Evolutionary conservation across 2,329 filamentous ascomycete species (phyloP).

Genomic region (Fusarium sacchari): DNA sequence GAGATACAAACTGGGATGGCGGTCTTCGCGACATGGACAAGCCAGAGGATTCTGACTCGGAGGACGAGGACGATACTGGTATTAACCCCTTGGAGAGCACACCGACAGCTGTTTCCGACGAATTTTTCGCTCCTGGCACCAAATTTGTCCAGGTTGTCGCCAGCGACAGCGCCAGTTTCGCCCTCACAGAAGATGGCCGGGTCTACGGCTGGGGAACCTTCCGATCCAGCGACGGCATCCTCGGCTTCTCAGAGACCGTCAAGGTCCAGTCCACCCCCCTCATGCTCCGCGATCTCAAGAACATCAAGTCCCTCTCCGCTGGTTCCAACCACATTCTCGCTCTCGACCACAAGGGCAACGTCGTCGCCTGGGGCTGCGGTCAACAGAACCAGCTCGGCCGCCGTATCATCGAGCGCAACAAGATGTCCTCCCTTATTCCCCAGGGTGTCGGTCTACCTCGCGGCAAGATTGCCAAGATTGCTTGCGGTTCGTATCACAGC

Average conservation of each 20-base stretch:
- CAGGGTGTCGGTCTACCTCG: conserved; percentile 67
- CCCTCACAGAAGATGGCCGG: conserved; percentile 76
- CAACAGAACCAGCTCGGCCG: conserved; percentile 74
- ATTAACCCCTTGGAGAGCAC: conserved; percentile 79
- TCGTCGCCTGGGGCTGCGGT: conserved; percentile 77
- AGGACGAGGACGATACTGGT: conserved; percentile 69
- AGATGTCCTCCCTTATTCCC: conserved; percentile 68
- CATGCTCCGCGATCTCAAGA: conserved; percentile 70
- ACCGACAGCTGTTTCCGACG: conserved; percentile 68
- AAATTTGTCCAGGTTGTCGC: conserved; percentile 73
- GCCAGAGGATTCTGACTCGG: conserved; percentile 63
- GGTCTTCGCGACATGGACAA: conserved; percentile 67
- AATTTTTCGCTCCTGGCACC: conserved; percentile 69
- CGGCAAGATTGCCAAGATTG: conserved; percentile 65
- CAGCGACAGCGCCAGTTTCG: conserved; percentile 80
- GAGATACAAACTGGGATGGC: conserved; percentile 76
- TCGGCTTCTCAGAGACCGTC: conserved; percentile 68
- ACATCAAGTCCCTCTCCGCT: conserved; percentile 70
- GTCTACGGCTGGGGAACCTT: conserved; percentile 90
- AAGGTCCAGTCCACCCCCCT: conserved; percentile 61
- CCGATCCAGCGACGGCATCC: conserved; percentile 70
- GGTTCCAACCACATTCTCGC: conserved; percentile 79
- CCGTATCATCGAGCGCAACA: conserved; percentile 69
- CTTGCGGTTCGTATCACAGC: conserved; percentile 81
- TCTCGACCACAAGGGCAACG: conserved; percentile 70